These are phyloP conservation scores for Protomyces pachydermus DNA, from an alignment of 1,139 yeast genomes.

Conservation along the genomic window DNA sequence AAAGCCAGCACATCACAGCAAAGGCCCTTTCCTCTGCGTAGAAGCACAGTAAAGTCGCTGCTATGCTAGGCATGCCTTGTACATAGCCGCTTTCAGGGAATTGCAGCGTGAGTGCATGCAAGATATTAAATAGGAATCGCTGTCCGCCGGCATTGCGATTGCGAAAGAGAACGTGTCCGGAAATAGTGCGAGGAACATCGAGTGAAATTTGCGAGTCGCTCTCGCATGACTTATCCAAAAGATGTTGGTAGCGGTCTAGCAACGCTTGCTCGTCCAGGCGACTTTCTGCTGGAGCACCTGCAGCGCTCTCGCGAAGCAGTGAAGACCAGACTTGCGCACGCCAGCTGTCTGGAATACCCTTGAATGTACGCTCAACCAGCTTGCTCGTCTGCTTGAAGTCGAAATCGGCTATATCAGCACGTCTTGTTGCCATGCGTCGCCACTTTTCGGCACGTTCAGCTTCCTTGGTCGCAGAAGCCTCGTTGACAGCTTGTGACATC, in stretches of 20 bases:
- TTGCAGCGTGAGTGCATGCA: constrained; percentile 33
- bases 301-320: not conserved
- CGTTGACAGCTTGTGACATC: not conserved
- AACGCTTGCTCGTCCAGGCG: constrained; percentile 1
- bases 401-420: not conserved
- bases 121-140: constrained; percentile 32
- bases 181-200: constrained; percentile 35
- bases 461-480: not conserved
- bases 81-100: constrained; percentile 34
- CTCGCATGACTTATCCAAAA: constrained; percentile 26
- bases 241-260: constrained; percentile 1
- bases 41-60: constrained; percentile 34
- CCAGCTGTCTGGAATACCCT: constrained; percentile 36
- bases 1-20: constrained; percentile 31
- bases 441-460: constrained; percentile 14
- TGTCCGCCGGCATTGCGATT: constrained; percentile 33
- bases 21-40: constrained; percentile 32
- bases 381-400: constrained; percentile 4
- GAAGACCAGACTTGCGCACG: constrained; percentile 30
- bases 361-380: constrained; percentile 29
- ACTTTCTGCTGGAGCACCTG: constrained; percentile 23
- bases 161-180: constrained; percentile 33
- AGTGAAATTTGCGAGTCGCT: constrained; percentile 34
- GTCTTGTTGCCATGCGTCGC: constrained; percentile 10
- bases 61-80: constrained; percentile 35